phyloP scores from a whole-genome alignment of 2,329 filamentous ascomycete species.

The Orbilia blumenaviensis region DNA sequence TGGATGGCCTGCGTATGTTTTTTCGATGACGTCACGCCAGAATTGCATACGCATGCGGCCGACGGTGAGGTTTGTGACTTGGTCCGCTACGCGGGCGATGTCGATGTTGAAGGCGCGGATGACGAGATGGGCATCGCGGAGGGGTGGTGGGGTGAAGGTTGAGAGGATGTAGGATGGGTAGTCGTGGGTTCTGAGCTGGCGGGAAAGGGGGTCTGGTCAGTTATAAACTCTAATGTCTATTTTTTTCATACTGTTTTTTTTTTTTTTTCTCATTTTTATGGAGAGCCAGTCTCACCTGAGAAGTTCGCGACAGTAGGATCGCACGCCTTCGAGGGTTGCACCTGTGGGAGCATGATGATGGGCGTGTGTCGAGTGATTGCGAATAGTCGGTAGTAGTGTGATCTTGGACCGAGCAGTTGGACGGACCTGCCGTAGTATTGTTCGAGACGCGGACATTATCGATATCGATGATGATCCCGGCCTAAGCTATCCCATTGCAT shows the following conservation, averaged over 20 bases:
- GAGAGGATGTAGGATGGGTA: conserved; percentile 86
- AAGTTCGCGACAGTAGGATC: conserved; percentile 38
- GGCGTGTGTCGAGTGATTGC: conserved; percentile 55
- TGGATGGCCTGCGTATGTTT: conserved; percentile 73
- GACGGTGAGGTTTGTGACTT: conserved; percentile 85
- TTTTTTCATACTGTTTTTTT: background rate
- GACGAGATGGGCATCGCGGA: conserved; percentile 85
- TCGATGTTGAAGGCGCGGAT: conserved; percentile 93
- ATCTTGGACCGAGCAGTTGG: background rate
- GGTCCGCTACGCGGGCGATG: conserved; percentile 86
- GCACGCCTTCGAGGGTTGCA: conserved; percentile 16
- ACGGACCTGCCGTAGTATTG: background rate
- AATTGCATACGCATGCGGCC: conserved; percentile 92
- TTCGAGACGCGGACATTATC: conserved; percentile 12
- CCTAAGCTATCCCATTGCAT: background rate
- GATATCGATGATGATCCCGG: background rate
- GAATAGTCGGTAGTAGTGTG: background rate
- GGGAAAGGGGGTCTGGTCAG: too few relatives aligned
- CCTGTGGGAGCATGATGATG: conserved; percentile 58
- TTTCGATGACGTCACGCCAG: conserved; percentile 85
- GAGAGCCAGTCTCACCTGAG: conserved; percentile 34
- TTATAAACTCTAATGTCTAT: background rate
- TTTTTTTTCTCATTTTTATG: background rate
- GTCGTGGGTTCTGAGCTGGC: conserved; percentile 76
- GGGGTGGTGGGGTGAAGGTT: conserved; percentile 79